phyloP scores from a whole-genome alignment of 2,329 filamentous ascomycete species.

The Ploettnerulaceae sp. region DNA sequence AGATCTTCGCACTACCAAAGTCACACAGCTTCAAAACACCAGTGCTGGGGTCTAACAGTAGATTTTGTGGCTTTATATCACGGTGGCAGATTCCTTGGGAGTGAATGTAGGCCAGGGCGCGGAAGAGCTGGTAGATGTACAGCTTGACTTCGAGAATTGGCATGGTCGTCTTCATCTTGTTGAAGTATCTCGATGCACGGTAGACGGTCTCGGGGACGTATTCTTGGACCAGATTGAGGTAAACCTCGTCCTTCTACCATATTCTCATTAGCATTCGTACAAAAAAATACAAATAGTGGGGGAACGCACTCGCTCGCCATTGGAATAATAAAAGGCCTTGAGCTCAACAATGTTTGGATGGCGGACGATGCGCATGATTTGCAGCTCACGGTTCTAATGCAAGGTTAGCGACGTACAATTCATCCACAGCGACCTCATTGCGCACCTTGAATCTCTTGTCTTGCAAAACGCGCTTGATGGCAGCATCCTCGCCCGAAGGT shows the following conservation, averaged over 20 bases:
- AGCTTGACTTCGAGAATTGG: conserved; percentile 98
- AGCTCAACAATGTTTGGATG: conserved; percentile 98
- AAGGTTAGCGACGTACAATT: conserved; percentile 31
- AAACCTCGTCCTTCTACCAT: conserved; percentile 88
- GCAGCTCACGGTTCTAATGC: conserved; percentile 87
- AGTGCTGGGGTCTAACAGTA: conserved; percentile 84
- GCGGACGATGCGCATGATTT: conserved; percentile 99
- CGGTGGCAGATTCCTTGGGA: conserved; percentile 98
- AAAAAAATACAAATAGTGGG: conserved; percentile 27
- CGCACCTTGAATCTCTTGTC: conserved; percentile 99
- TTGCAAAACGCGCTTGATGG: conserved; percentile 97
- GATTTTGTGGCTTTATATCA: conserved; percentile 98
- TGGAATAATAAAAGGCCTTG: conserved; percentile 99
- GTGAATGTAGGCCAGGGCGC: conserved; percentile 96
- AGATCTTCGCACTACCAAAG: conserved; percentile 97
- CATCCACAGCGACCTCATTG: conserved; percentile 6
- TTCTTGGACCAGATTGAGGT: conserved; percentile 95
- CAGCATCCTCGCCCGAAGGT: conserved; percentile 95
- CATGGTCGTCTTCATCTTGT: conserved; percentile 99
- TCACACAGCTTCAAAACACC: conserved; percentile 96
- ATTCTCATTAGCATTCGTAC: conserved; percentile 16
- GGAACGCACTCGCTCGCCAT: conserved; percentile 82
- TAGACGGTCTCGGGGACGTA: conserved; percentile 99
- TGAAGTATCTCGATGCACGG: conserved; percentile 96
- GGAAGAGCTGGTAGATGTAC: conserved; percentile 99